phyloP scores from a whole-genome alignment of 2,329 filamentous ascomycete genomes.

The Xylariaceae sp. region DNA sequence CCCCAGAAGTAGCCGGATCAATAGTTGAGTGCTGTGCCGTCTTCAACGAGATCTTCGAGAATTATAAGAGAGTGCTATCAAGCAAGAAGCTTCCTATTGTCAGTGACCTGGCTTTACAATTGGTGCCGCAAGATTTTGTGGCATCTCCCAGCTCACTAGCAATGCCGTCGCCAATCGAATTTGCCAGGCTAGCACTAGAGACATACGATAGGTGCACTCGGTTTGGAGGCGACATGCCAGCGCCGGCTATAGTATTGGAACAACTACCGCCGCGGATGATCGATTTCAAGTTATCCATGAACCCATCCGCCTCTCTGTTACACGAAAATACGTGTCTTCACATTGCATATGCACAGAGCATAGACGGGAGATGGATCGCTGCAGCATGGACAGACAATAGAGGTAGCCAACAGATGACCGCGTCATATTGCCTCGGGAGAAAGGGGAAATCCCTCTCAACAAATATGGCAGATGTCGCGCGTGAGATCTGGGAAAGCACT shows the following conservation, averaged over 20 bases:
- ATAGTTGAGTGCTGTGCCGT: slow-evolving; percentile 72
- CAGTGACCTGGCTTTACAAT: slow-evolving; percentile 75
- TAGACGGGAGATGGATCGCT: slow-evolving; percentile 77
- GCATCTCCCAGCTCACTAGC: slow-evolving; percentile 65
- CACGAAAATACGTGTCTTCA: slow-evolving; percentile 82
- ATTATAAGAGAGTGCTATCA: slow-evolving; percentile 56
- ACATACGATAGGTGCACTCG: slow-evolving; percentile 75
- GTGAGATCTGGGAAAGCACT: slow-evolving; percentile 79
- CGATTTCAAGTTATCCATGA: slow-evolving; percentile 71
- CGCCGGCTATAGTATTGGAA: slow-evolving; percentile 74
- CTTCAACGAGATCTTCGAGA: slow-evolving; percentile 72
- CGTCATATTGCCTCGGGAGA: slow-evolving; percentile 71
- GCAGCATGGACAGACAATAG: slow-evolving; percentile 81
- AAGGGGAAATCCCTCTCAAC: slow-evolving; percentile 56
- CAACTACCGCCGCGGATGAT: slow-evolving; percentile 70
- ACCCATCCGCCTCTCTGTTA: slow-evolving; percentile 72
- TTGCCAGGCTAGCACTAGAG: slow-evolving; percentile 69
- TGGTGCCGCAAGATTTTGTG: slow-evolving; percentile 70
- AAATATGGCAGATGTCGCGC: slow-evolving; percentile 64
- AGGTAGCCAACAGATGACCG: slow-evolving; percentile 72
- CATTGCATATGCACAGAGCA: slow-evolving; percentile 75
- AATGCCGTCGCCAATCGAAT: slow-evolving; percentile 62
- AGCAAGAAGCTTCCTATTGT: slow-evolving; percentile 50
- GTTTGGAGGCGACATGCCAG: slow-evolving; percentile 59
- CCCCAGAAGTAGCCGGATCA: slow-evolving; percentile 61